phyloP scores from a whole-genome alignment of 164 flowering plant genomes.

The Sedum album region DNA sequence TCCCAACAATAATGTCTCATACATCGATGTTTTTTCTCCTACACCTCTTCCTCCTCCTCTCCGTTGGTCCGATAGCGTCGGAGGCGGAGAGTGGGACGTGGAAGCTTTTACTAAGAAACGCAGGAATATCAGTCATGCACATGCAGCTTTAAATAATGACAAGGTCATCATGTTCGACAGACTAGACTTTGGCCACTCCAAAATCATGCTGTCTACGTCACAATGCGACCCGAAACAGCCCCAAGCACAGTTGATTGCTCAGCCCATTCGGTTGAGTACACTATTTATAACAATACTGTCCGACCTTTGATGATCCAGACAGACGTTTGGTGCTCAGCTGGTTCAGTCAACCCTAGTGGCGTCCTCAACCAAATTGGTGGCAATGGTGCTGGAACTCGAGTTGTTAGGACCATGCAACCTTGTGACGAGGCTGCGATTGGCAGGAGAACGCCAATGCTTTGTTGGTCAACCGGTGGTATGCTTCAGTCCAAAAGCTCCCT shows the following conservation, averaged over 20 bases:
- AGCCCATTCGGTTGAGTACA: conserved; percentile 3
- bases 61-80: neutral
- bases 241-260: neutral
- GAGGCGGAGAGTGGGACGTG: neutral
- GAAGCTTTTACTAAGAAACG: neutral
- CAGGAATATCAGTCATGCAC: conserved; percentile 5
- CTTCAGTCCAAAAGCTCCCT: conserved; percentile 37
- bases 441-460: conserved; percentile 23
- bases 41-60: neutral
- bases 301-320: too few species aligned
- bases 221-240: neutral
- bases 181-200: conserved; percentile 1
- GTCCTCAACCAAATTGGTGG: neutral
- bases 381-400: neutral
- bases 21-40: neutral
- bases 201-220: neutral
- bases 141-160: neutral
- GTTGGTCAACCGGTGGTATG: conserved; percentile 32
- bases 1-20: neutral
- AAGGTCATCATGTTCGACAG: conserved; percentile 1
- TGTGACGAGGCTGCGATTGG: conserved; percentile 34
- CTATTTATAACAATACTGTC: neutral
- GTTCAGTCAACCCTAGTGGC: neutral
- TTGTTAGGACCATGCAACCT: neutral
- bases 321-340: neutral